Base-by-base conservation (phyloP, 2,329 filamentous ascomycete genomes). In the Tolypocladium ophioglossoides region DNA sequence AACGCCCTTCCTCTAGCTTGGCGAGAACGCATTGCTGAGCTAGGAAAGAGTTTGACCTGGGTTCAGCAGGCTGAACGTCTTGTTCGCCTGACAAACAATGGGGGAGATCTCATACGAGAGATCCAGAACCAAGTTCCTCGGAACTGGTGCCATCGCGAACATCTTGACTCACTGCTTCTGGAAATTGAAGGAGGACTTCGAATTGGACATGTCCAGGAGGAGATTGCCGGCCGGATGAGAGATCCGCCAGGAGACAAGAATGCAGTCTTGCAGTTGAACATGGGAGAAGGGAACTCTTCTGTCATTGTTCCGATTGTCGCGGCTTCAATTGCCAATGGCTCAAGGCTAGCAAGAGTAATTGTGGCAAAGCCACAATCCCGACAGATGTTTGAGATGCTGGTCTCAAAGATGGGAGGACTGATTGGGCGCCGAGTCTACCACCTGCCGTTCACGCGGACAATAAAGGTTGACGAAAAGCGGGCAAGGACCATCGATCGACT, bases 241-340 rank as follows among this genome's bases (percentile, higher is more conserved):
- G 53, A 60, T 0, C 73, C 74, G 0, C 58, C 62, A 0, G 62
- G 60, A 0, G 63, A 60, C 0, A 47, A 61, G 0, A 85, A 83
- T 58, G 63, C 73, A 0, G 75, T 83, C 1, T 74, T 86, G 69
- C 82, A 86, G 60, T 65, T 87, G 9, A 85, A 85, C 59, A 88
- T 87, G 84, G 84, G 84, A 0, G 76, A 85, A 61, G 84, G 84
- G 0, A 87, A 87, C 57, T 81, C 80, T 0, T 84, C 83, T 0
- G 78, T 86, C 3, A 87, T 89, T 50, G 73, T 84, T 0, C 84
- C 84, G 0, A 82, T 86, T 41, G 76, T 84, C 0, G 79, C 78
- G 0, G 68, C 77, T 0, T 66, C 70, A 0, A 61, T 86, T 0
- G 79, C 80, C 0, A 69, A 85, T 50, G 68, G 70, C 0, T 58